phyloP scores from a whole-genome alignment of 2,329 filamentous ascomycete genomes.

The Diaporthe capsici region DNA sequence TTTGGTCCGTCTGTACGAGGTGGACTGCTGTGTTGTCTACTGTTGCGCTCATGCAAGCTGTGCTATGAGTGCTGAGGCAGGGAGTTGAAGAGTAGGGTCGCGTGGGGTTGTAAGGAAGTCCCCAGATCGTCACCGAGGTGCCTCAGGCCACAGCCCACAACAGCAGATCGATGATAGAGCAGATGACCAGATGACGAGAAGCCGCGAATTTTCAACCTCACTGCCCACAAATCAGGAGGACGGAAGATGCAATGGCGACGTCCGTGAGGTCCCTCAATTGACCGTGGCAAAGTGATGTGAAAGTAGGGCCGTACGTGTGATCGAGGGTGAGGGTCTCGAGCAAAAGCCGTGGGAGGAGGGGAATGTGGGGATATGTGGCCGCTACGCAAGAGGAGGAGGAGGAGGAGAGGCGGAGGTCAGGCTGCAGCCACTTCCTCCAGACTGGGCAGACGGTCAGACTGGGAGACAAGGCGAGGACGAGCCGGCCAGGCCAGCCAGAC shows the following conservation, averaged over 20 bases:
- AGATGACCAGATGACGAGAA: not conserved
- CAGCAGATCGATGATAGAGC: not conserved
- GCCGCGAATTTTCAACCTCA: not conserved
- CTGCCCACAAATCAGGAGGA: not conserved
- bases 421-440: not conserved
- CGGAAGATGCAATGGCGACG: not conserved
- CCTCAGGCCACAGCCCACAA: constrained; percentile 23
- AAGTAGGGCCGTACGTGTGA: not conserved
- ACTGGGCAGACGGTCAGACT: not conserved
- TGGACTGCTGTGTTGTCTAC: not conserved
- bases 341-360: not conserved
- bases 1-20: constrained; percentile 18
- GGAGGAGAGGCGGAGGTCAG: not conserved
- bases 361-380: constrained; percentile 11
- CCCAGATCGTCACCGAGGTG: constrained; percentile 11
- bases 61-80: constrained; percentile 2
- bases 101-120: constrained; percentile 15
- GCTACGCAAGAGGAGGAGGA: not conserved
- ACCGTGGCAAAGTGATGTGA: not conserved
- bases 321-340: constrained; percentile 5
- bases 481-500: not conserved
- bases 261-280: not conserved
- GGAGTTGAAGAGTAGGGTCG: not conserved
- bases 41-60: constrained; percentile 5
- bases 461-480: not conserved